Base-by-base conservation (phyloP, 1,139 yeast genomes). In the Suhomyces bokatorum region DNA sequence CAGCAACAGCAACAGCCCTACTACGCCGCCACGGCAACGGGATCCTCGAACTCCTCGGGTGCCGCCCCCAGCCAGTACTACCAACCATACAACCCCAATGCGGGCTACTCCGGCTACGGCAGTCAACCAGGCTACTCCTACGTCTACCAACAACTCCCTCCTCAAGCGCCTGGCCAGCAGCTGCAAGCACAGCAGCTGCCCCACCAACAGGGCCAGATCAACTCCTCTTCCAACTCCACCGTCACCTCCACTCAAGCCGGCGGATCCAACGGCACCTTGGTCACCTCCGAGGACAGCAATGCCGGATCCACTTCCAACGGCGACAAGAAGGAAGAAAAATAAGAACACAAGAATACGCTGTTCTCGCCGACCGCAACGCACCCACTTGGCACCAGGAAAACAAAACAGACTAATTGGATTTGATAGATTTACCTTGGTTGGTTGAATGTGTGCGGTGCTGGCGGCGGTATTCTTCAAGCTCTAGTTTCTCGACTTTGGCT, bases 71-170 rank as follows among this genome's bases (percentile, higher is more conserved):
- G 51, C 49, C 62, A 55, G 48, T 57, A 53, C 48, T 57, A 58
- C 43, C 51, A 47, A 22, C 52, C 52, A 14, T 52, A 56, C 46
- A 54, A 56, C 47, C 60, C 56, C 6, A 50, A 49, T 15, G 49
- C 50, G 33, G 51, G 42, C 48, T 59, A 59, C 45, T 54, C 59
- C 30, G 50, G 53, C 14, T 59, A 59, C 42, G 53, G 55, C 12
- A 42, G 52, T n/a, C 64, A 58, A 44, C 63, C 62, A 10, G 51
- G 54, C 32, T 58, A 58, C 44, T 49, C 56, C 26, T 59, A 58
- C 39, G 57, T 57, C 15, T 58, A 53, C 32, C 53, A 50, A 31
- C 55, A 45, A 30, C 44, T 43, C 15, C 46, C 51, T 16, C 48
- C 41, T 20, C 48, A 42, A 33, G 42, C 40, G 8, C 50, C 44